phyloP scores from a whole-genome alignment of 345 rosid species.

The Anastatica hierochuntica region DNA sequence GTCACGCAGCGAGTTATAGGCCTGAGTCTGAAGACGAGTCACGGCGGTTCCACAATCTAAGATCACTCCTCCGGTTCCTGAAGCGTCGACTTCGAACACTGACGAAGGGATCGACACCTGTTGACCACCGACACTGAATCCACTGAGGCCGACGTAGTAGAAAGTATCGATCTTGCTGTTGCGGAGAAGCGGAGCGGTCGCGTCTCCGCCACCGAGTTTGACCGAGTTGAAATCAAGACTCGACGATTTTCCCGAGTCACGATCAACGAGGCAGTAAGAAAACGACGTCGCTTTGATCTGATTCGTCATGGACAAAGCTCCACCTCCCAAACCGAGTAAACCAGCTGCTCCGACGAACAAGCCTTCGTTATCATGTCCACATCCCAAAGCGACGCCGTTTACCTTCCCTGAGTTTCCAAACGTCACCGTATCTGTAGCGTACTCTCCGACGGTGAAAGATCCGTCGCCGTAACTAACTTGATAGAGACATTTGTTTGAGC shows the following conservation, averaged over 20 bases:
- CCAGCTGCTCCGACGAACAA: conserved; percentile 80
- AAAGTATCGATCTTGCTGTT: conserved; percentile 63
- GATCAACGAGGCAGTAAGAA: conserved; percentile 81
- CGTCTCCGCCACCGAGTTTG: conserved; percentile 28
- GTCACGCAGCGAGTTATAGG: conserved; percentile 71
- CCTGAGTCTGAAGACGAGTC: conserved; percentile 72
- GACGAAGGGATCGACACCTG: conserved; percentile 44
- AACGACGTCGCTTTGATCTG: conserved; percentile 77
- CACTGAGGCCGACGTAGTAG: conserved; percentile 68
- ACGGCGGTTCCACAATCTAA: conserved; percentile 93
- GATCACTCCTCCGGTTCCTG: conserved; percentile 77
- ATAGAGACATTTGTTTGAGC: conserved; percentile 45
- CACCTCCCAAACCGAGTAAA: conserved; percentile 87
- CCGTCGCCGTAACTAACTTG: conserved; percentile 96
- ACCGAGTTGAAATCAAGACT: conserved; percentile 74
- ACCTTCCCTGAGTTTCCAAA: conserved; percentile 45
- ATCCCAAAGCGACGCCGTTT: conserved; percentile 48
- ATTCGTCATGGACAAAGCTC: conserved; percentile 50
- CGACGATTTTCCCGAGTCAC: conserved; percentile 59
- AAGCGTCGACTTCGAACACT: conserved; percentile 47
- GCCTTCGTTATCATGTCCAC: conserved; percentile 88
- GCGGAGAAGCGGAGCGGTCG: conserved; percentile 47
- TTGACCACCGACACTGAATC: conserved; percentile 80
- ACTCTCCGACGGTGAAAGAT: conserved; percentile 70
- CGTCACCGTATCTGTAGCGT: conserved; percentile 63